A percentile compares a stretch with the other conserved stretches of the same genome.
Evolutionary conservation across 73 alveolate species (phyloP).

Genomic region (Paramecium octaurelia): DNA sequence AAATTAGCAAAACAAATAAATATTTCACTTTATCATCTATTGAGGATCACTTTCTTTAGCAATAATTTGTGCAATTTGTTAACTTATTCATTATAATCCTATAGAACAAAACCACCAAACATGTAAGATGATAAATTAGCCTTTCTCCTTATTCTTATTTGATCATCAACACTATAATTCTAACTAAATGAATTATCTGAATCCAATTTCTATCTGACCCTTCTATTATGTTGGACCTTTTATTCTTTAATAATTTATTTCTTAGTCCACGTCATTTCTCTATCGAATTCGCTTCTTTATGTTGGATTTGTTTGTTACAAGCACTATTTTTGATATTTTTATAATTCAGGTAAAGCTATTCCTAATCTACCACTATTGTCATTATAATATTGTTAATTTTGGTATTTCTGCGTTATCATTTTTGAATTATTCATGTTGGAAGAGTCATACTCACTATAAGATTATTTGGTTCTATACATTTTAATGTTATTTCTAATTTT

Average conservation of each 20-base stretch:
- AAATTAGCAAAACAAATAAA: not conserved
- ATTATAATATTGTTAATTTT: not conserved
- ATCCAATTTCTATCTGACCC: not conserved
- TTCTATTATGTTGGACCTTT: not conserved
- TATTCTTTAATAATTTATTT: not conserved
- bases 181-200: not conserved
- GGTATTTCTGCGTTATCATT: not conserved
- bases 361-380: not conserved
- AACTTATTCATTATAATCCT: not conserved
- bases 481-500: not conserved
- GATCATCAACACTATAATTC: not conserved
- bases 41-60: not conserved
- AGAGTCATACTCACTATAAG: not conserved
- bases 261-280: not conserved
- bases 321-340: not conserved
- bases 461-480: not conserved
- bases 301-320: not conserved
- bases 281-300: not conserved
- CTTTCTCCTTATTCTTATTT: not conserved
- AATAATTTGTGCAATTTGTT: conserved; percentile 2
- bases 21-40: not conserved
- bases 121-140: not conserved
- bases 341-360: not conserved
- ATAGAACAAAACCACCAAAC: not conserved
- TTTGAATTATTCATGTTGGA: not conserved